A percentile compares a stretch with the other conserved stretches of the same genome.
Conservation (phyloP, 805 yeast genomes). For the Cyberlindnera euphorbiiphila region DNA sequence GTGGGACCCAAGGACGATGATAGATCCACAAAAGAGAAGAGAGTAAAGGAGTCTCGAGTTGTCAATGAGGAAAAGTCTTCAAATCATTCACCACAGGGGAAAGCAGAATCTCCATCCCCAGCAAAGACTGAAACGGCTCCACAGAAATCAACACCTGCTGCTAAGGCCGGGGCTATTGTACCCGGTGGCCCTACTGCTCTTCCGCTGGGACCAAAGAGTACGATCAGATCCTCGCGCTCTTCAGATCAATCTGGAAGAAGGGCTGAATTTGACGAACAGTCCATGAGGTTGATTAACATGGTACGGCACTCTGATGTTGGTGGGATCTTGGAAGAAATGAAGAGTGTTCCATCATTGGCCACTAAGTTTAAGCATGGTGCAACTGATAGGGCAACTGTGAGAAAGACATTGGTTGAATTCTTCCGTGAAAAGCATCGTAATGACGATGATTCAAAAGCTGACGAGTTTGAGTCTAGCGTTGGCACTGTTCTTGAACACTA, state of each 20-base stretch:
- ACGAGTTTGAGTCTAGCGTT: neutral
- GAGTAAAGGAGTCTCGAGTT: too few relatives aligned
- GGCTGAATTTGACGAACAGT: slow-evolving; percentile 2
- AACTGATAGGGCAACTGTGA: neutral
- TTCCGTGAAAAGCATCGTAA: neutral
- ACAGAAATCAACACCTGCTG: neutral
- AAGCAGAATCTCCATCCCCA: neutral
- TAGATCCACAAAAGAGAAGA: too few relatives aligned
- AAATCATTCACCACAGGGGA: too few relatives aligned
- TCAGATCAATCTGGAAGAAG: neutral
- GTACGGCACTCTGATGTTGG: neutral
- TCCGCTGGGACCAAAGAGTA: too few relatives aligned
- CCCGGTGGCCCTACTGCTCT: neutral
- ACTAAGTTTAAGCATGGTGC: neutral
- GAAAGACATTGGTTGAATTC: neutral
- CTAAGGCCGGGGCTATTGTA: too few relatives aligned
- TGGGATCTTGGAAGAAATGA: slow-evolving; percentile 1
- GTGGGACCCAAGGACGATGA: too few relatives aligned
- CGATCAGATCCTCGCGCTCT: too few relatives aligned
- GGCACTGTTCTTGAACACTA: neutral
- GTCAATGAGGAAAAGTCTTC: too few relatives aligned
- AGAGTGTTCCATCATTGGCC: neutral
- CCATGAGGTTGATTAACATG: neutral
- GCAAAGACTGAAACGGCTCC: neutral
- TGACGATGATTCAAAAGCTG: too few relatives aligned